Percentiles rank a stretch among this genome's conserved stretches.
Evolutionary conservation across 169 alveolate genomes (phyloP).

Genomic region (Ichthyophthirius multifiliis): DNA sequence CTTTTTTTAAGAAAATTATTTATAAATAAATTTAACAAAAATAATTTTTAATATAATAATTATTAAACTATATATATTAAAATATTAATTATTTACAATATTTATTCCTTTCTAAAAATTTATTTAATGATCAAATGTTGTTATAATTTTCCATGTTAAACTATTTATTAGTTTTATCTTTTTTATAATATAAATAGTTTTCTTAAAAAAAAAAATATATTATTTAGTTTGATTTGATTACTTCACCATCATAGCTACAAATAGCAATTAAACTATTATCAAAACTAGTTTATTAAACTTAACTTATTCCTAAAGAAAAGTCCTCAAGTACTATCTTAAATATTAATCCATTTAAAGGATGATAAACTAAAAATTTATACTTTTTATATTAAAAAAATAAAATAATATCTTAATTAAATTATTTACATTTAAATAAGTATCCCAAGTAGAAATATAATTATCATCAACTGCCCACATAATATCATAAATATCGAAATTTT

Average conservation of each 20-base stretch:
- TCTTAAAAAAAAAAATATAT: no score
- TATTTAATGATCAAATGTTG: slow-evolving; percentile 51
- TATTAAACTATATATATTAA: no score
- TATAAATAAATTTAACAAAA: no score
- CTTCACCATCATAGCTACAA: neutral
- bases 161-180: slow-evolving; percentile 54
- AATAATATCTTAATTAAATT: neutral
- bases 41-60: no score
- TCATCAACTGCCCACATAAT: slow-evolving; percentile 67
- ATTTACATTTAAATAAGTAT: slow-evolving; percentile 49
- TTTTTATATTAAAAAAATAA: neutral
- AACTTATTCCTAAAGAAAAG: neutral
- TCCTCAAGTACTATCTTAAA: neutral
- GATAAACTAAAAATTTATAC: neutral
- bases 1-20: no score
- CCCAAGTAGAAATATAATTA: slow-evolving; percentile 60
- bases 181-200: no score
- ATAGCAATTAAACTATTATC: neutral
- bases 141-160: slow-evolving; percentile 52
- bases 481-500: slow-evolving; percentile 63
- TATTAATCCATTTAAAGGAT: neutral
- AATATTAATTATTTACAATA: neutral
- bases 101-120: slow-evolving; percentile 19
- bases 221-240: no score
- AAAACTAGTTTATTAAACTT: neutral